A percentile compares a stretch with the other conserved stretches of the same genome.
These are phyloP conservation scores for Podochytrium sp. DNA, from an alignment of 192 early-diverging fungal species.

Conservation along the genomic window DNA sequence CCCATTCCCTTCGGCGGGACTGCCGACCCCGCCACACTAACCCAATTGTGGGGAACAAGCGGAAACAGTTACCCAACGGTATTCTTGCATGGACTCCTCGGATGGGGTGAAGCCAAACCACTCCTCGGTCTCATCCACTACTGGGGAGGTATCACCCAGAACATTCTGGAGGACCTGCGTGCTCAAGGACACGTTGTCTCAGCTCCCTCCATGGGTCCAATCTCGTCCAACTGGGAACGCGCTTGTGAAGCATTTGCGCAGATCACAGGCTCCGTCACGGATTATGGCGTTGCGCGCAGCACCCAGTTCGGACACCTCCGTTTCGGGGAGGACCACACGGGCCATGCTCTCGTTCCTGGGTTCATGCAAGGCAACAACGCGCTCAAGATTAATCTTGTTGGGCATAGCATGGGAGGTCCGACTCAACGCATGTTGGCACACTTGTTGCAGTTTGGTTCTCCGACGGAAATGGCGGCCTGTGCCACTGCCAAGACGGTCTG, in stretches of 20 bases:
- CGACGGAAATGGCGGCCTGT: conserved; percentile 28
- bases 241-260: conserved; percentile 40
- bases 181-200: conserved; percentile 13
- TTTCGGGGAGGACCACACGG: conserved; percentile 28
- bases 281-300: conserved; percentile 34
- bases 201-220: conserved; percentile 25
- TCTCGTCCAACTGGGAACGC: conserved; percentile 37
- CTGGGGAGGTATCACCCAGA: conserved; percentile 28
- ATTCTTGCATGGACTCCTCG: conserved; percentile 33
- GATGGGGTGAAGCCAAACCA: conserved; percentile 23
- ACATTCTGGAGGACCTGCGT: conserved; percentile 19
- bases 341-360: conserved; percentile 16
- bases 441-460: conserved; percentile 21
- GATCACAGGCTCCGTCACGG: conserved; percentile 17
- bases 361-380: not conserved
- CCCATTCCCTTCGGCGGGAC: not conserved
- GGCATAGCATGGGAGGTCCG: conserved; percentile 32
- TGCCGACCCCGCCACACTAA: not conserved
- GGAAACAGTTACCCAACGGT: conserved; percentile 36
- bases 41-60: not conserved
- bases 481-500: not conserved
- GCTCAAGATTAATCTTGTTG: conserved; percentile 32
- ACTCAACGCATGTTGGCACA: conserved; percentile 22
- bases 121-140: conserved; percentile 26
- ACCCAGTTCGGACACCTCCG: conserved; percentile 25